Evolutionary conservation across 2,329 filamentous ascomycete species (phyloP).

Genomic region (Colletotrichum chlorophyti): DNA sequence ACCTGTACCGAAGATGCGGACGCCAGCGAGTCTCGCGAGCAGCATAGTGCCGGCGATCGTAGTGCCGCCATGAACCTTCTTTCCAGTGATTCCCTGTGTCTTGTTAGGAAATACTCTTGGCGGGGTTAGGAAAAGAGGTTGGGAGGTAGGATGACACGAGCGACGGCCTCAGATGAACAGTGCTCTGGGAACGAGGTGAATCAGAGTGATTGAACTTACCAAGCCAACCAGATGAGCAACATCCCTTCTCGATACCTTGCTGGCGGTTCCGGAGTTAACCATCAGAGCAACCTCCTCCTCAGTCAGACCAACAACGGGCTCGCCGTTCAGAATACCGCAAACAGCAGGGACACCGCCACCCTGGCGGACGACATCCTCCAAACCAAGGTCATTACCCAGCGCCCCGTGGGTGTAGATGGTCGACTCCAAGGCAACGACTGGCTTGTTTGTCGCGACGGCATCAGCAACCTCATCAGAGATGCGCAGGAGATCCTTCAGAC

Average conservation of each 20-base stretch:
- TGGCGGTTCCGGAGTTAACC: constrained; percentile 68
- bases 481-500: constrained; percentile 59
- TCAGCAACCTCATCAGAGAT: constrained; percentile 84
- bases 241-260: constrained; percentile 88
- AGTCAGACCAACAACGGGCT: constrained; percentile 80
- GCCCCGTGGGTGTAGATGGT: constrained; percentile 97
- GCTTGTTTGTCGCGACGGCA: constrained; percentile 75
- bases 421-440: constrained; percentile 91
- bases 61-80: constrained; percentile 83
- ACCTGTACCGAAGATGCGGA: constrained; percentile 92
- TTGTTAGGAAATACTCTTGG: too few relatives aligned
- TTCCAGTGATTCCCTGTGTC: constrained; percentile 66
- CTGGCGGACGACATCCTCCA: constrained; percentile 81
- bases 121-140: too few relatives aligned
- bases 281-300: constrained; percentile 77
- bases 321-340: constrained; percentile 84
- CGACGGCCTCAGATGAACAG: background rate
- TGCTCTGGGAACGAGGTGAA: background rate
- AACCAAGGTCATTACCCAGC: constrained; percentile 72
- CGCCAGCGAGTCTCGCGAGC: constrained; percentile 83
- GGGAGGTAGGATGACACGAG: background rate
- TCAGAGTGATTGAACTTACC: constrained; percentile 53
- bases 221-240: constrained; percentile 81
- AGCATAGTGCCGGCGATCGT: constrained; percentile 95
- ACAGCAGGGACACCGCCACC: constrained; percentile 89